Evolutionary conservation across 306 rosid species (phyloP), one percentile per base, ranked within the genome.

Genomic region (Spatholobus suberectus): DNA sequence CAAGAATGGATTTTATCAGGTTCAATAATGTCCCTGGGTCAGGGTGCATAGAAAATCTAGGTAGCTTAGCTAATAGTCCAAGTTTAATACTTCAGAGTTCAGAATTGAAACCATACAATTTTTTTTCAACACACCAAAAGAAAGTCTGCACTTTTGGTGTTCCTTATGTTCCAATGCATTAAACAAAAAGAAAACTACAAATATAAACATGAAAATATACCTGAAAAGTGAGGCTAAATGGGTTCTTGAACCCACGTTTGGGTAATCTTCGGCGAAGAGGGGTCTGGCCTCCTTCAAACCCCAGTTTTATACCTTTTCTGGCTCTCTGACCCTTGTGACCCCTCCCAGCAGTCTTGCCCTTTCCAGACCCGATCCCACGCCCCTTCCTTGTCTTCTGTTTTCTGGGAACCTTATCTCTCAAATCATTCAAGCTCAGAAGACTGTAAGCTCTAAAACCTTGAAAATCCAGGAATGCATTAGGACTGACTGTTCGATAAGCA

Each of bases 271-370:
- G 93, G 11, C 97, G 98, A 37, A 95, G 91, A 7, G 98, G 99
- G 10, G 99, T 95, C 86, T 95, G 98, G 51, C 99, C 99, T 57
- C 99, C 99, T 88, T 95, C 98, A 46, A 95, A 92, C 38, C 99
- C 99, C 18, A 95, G 84, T 80, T 92, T 95, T 0, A 63, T 17
- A 66, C 98, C 99, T 8, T 89, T 85, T 88, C 99, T 89, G 6
- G 99, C 99, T 81, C 88, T 89, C 89, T 95, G 99, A 44, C 99
- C 99, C 82, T 95, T 95, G 84, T 95, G 99, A 62, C 98, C 99
- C 72, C 90, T 88, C n/a, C 99, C 98, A n/a, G 98, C 98, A 14
- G 99, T 95, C 90, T 95, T 95, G 0, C 99, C 99, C 84, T 95
- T 95, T 55, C 99, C 98, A 23, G 99, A 93, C 79, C 98, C 99